These are phyloP conservation scores for Coccomyxa sp. DNA, from an alignment of 139 green algal species.

Conservation along the genomic window DNA sequence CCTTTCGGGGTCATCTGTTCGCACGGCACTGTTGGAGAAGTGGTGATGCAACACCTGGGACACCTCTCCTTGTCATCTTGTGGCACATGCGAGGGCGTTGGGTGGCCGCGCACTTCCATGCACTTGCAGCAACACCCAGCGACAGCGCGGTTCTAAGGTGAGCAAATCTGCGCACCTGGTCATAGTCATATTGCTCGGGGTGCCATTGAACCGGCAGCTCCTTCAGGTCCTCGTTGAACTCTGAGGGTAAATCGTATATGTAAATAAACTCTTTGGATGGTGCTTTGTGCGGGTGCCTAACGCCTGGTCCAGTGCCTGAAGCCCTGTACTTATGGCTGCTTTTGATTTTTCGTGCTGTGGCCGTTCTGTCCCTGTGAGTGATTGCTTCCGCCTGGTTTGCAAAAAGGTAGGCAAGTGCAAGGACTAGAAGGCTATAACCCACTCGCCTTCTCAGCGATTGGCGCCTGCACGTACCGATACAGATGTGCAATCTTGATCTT, in stretches of 20 bases:
- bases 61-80: neutral
- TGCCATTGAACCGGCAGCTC: constrained; percentile 1
- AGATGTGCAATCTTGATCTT: no score
- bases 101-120: neutral
- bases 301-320: no score
- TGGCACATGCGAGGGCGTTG: neutral
- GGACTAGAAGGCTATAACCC: no score
- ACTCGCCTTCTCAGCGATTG: no score
- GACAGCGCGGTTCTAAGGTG: neutral
- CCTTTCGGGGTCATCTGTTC: neutral
- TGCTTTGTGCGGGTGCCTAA: no score
- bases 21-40: neutral
- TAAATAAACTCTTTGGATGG: neutral
- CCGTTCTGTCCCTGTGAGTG: no score
- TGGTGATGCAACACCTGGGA: neutral
- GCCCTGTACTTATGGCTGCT: no score
- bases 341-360: no score
- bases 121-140: neutral
- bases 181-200: neutral
- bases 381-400: no score
- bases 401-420: no score
- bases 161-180: neutral
- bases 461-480: no score
- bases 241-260: neutral
- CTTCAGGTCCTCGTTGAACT: neutral